Conservation (phyloP, 345 rosid genomes). For the Moricandia moricandioides region DNA sequence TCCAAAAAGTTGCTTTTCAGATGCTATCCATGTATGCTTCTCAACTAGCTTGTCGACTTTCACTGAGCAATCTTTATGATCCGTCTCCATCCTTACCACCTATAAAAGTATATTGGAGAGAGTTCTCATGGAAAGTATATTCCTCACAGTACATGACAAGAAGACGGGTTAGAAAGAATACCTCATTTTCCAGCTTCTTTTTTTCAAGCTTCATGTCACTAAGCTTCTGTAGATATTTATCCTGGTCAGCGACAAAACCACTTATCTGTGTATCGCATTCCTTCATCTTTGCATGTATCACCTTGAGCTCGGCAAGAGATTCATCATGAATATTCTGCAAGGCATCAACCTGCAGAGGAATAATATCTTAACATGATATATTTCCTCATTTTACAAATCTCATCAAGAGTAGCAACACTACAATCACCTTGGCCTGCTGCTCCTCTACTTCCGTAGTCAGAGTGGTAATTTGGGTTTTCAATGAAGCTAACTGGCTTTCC, state of each 20-base stretch:
- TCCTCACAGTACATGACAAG: background rate
- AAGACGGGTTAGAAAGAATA: conserved; percentile 27
- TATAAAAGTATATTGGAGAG: conserved; percentile 24
- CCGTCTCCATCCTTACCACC: conserved; percentile 87
- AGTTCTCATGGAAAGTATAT: conserved; percentile 16
- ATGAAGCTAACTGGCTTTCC: conserved; percentile 69
- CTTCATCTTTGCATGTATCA: conserved; percentile 72
- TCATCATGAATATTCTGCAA: conserved; percentile 52
- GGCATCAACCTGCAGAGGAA: conserved; percentile 61
- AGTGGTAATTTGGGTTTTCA: conserved; percentile 56
- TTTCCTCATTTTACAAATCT: background rate
- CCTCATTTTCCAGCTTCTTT: conserved; percentile 98
- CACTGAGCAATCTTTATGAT: conserved; percentile 76
- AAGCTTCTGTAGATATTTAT: conserved; percentile 66
- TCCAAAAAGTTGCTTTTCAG: conserved; percentile 94
- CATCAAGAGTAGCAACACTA: conserved; percentile 3
- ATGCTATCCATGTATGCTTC: conserved; percentile 91
- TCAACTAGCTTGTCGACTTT: conserved; percentile 86
- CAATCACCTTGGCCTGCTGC: conserved; percentile 66
- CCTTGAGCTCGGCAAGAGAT: conserved; percentile 65
- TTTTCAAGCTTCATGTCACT: conserved; percentile 75
- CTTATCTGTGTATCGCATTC: conserved; percentile 91
- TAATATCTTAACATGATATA: conserved; percentile 17
- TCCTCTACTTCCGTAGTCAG: conserved; percentile 66
- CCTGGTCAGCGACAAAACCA: conserved; percentile 61